Base-by-base conservation (phyloP, 2,329 filamentous ascomycete species). In the Penicillium sp. region DNA sequence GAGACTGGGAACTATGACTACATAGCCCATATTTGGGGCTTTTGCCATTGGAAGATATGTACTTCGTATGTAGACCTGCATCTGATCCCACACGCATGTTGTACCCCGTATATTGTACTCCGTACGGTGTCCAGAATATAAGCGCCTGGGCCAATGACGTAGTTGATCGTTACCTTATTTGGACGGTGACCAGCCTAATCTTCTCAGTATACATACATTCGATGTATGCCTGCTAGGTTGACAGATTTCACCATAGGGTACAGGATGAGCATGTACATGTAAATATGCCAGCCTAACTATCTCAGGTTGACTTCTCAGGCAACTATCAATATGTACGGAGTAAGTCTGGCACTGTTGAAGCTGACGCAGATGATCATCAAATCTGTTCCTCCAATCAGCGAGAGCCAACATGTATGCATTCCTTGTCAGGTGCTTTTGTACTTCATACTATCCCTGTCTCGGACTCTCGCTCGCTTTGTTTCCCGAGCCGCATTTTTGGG, bases 121-220 rank as follows among this genome's bases (percentile, higher is more conserved):
- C 33, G 21, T 21, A 21, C 44, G 33, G 44, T 29, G 27, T 3
- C 10, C 29, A 31, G 29, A 31, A 46, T 33, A 36, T 55, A 47
- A 39, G 44, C 25, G 41, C 45, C 33, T 44, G 15, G 33, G 45
- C 46, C 39, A 50, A 60, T 65, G 62, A 65, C 60, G 60, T 61
- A 65, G 60, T 58, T 55, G 64, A 66, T 66, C 64, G 40, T 41
- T 65, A 33, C 62, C 58, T 16, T 21, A 36, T 64, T 53, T 16
- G 58, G 59, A 44, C 34, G 15, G 50, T 23, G 27, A 49, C 21
- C 11, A 5, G 27, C 16, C 19, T 23, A 5, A 23, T 34, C 19
- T 43, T 15, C 10, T 44, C 11, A 21, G 7, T 29, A 27, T 8
- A 27, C 25, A 27, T 27, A 8, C n/a, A 19, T 27, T 27, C 41